phyloP scores from a whole-genome alignment of 495 filamentous ascomycete genomes.

The Penicillium herquei region DNA sequence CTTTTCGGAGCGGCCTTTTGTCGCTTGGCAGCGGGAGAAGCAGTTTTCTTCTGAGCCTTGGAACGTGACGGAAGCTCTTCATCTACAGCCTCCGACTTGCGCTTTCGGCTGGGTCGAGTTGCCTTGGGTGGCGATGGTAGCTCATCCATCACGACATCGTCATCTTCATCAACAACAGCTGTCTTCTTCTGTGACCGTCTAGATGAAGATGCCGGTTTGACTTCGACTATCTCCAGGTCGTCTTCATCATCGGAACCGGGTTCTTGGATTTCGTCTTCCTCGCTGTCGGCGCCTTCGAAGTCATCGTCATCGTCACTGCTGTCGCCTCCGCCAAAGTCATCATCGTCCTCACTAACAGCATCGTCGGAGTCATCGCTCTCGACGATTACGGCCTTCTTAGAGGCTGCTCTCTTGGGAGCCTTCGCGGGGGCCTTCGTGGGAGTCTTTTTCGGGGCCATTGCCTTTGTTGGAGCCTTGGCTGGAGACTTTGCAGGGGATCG shows the following conservation, averaged over 20 bases:
- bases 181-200: conserved; percentile 44
- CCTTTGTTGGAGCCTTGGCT: conserved; percentile 17
- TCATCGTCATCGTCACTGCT: conserved; percentile 56
- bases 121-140: conserved; percentile 35
- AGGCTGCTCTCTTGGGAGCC: conserved; percentile 18
- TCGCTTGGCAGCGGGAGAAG: conserved; percentile 56
- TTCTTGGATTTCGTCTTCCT: conserved; percentile 34
- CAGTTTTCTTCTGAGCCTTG: conserved; percentile 32
- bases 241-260: conserved; percentile 42
- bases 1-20: conserved; percentile 59
- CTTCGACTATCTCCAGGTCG: conserved; percentile 33
- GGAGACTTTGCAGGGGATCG: conserved; percentile 4
- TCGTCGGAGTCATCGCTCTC: conserved; percentile 60
- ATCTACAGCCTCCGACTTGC: conserved; percentile 55
- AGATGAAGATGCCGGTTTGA: conserved; percentile 33
- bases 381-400: conserved; percentile 29
- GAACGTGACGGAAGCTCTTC: conserved; percentile 16
- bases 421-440: conserved; percentile 23
- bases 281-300: conserved; percentile 23
- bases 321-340: conserved; percentile 64
- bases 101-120: conserved; percentile 49
- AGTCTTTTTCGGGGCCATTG: conserved; percentile 27
- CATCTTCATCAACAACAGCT: conserved; percentile 40
- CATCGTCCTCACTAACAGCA: conserved; percentile 61
- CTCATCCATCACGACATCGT: conserved; percentile 51